A percentile compares a stretch with the other conserved stretches of the same genome.
Conservation (phyloP, 345 rosid species). For the Eucalyptus pauciflora region DNA sequence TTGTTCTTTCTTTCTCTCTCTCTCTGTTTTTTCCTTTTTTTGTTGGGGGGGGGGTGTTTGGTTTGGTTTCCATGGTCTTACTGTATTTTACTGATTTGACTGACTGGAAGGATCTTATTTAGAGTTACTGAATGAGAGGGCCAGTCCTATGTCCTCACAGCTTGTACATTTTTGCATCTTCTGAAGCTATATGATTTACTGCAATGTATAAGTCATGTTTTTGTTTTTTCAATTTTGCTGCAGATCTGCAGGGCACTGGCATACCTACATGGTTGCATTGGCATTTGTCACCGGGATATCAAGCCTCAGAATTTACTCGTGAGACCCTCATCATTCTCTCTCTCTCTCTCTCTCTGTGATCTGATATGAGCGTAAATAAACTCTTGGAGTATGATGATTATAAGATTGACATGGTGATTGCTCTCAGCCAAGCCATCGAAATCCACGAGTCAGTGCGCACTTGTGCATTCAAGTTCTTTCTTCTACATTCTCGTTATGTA, state of each 20-base stretch:
- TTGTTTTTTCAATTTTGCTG: not conserved
- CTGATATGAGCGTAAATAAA: not conserved
- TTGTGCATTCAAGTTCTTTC: not conserved
- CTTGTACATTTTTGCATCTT: not conserved
- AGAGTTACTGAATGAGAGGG: not conserved
- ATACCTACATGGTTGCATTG: conserved; percentile 72
- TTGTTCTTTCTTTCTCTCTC: not conserved
- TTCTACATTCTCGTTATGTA: not conserved
- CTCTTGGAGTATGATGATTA: not conserved
- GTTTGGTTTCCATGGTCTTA: not conserved
- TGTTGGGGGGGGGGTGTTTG: not conserved
- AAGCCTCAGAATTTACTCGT: conserved; percentile 94
- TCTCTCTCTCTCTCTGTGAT: not conserved
- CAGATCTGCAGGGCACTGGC: conserved; percentile 98
- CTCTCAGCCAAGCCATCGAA: not conserved
- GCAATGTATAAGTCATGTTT: not conserved
- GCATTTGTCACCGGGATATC: conserved; percentile 96
- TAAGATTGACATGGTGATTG: not conserved
- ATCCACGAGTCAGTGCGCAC: not conserved
- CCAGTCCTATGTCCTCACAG: not conserved
- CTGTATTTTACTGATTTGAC: not conserved
- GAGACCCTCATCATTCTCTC: conserved; percentile 1
- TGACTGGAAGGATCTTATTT: not conserved
- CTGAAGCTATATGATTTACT: not conserved
- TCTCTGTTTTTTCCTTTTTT: fast-evolving